Evolutionary conservation across 306 rosid genomes (phyloP).

Genomic region (Gynostemma pentaphyllum): DNA sequence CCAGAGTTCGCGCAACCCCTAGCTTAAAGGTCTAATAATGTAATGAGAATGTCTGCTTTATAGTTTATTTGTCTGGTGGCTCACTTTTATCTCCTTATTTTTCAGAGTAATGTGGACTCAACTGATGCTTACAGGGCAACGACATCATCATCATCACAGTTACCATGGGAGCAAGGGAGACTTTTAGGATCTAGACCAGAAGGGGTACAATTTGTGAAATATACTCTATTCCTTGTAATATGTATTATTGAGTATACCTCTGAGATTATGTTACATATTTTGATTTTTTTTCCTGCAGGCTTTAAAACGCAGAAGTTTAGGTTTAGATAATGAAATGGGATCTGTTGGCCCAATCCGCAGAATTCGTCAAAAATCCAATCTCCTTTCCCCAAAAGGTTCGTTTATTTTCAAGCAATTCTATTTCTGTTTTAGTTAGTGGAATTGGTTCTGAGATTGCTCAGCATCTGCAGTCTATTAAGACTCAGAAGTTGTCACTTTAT

Average conservation of each 20-base stretch:
- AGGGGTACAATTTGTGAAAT: slow-evolving; percentile 38
- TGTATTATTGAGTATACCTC: slow-evolving; percentile 4
- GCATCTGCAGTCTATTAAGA: slow-evolving; percentile 5
- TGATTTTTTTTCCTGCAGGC: slow-evolving; percentile 29
- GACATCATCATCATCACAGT: slow-evolving; percentile 41
- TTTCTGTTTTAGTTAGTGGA: slow-evolving; percentile 26
- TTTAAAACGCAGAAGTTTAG: slow-evolving; percentile 53
- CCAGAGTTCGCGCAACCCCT: slow-evolving; percentile 40
- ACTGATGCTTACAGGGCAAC: slow-evolving; percentile 32
- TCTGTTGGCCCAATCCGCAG: slow-evolving; percentile 74
- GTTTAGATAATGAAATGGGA: slow-evolving; percentile 65
- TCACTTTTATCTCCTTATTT: slow-evolving; percentile 12
- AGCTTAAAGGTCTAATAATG: slow-evolving; percentile 44
- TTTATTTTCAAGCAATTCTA: slow-evolving; percentile 34
- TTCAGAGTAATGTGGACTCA: slow-evolving; percentile 35
- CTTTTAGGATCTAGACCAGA: slow-evolving; percentile 36
- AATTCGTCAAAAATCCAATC: slow-evolving; percentile 68
- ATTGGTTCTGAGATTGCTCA: slow-evolving; percentile 27
- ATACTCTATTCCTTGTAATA: slow-evolving; percentile 4
- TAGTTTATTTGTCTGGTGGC: background rate
- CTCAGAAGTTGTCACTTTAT: slow-evolving; percentile 23
- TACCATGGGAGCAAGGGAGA: slow-evolving; percentile 35
- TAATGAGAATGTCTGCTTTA: background rate
- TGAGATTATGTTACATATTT: slow-evolving; percentile 1
- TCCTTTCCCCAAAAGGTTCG: slow-evolving; percentile 47